Conservation (phyloP, 306 rosid species). For the Trifolium repens region DNA sequence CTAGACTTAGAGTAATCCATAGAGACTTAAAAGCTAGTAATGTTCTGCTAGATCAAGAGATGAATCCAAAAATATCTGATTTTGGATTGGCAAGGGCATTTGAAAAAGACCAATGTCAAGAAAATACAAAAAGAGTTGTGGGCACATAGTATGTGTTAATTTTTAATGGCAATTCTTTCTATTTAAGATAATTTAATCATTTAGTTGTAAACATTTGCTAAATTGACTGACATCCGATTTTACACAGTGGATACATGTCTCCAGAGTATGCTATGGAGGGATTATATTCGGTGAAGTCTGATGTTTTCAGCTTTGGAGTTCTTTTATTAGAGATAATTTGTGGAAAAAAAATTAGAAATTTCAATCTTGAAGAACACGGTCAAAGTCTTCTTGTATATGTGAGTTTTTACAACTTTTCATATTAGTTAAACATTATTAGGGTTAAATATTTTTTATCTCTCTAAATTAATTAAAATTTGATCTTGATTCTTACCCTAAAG, state of each 20-base stretch:
- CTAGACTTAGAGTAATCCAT: constrained; percentile 53
- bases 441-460: background rate
- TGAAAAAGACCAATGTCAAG: constrained; percentile 45
- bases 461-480: background rate
- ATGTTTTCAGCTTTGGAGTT: constrained; percentile 54
- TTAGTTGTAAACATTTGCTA: background rate
- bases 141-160: constrained; percentile 58
- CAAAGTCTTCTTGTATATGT: constrained; percentile 48
- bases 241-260: constrained; percentile 59
- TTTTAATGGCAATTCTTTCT: background rate
- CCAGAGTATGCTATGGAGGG: constrained; percentile 61
- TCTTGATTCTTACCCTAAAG: background rate
- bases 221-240: background rate
- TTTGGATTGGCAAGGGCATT: constrained; percentile 58
- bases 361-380: constrained; percentile 41
- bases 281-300: constrained; percentile 49
- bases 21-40: constrained; percentile 60
- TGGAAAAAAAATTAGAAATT: constrained; percentile 44
- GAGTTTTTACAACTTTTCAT: background rate
- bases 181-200: background rate
- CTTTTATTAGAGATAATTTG: constrained; percentile 53
- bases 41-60: constrained; percentile 49
- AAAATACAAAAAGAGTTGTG: constrained; percentile 52
- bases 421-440: background rate
- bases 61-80: constrained; percentile 61